Percentiles rank a stretch among this genome's conserved stretches.
Conservation (phyloP, 306 rosid genomes). For the Lotus japonicus region DNA sequence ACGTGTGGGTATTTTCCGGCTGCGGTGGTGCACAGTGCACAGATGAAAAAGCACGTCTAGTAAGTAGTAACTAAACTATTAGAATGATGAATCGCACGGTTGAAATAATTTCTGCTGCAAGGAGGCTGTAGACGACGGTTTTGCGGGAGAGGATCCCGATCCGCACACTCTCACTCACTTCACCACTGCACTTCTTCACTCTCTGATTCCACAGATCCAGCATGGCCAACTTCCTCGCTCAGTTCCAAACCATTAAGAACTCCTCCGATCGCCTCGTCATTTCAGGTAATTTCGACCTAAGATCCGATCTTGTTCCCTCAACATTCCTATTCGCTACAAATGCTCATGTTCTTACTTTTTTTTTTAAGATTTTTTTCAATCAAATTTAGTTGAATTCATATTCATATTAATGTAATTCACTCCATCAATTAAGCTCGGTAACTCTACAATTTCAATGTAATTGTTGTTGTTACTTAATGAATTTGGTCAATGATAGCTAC, state of each 20-base stretch:
- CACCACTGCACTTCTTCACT: constrained; percentile 17
- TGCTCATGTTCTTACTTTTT: not conserved
- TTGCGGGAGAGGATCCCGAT: too few species aligned
- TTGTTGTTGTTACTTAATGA: not conserved
- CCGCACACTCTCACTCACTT: constrained; percentile 24
- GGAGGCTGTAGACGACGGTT: too few species aligned
- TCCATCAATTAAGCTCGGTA: not conserved
- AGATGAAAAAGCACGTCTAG: too few species aligned
- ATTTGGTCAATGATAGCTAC: constrained; percentile 11
- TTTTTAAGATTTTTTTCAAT: too few species aligned
- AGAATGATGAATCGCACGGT: too few species aligned
- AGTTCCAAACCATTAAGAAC: constrained; percentile 87
- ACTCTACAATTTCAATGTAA: not conserved
- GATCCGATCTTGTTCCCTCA: constrained; percentile 28
- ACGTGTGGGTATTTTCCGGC: too few species aligned
- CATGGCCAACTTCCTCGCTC: constrained; percentile 95
- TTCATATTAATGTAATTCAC: not conserved
- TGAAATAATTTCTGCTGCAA: too few species aligned
- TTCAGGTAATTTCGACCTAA: constrained; percentile 47
- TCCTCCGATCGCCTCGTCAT: constrained; percentile 84
- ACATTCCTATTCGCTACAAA: not conserved
- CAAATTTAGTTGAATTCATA: too few species aligned
- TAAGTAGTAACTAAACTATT: too few species aligned
- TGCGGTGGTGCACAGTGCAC: too few species aligned
- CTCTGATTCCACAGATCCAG: constrained; percentile 37